Base-by-base conservation (phyloP, 257 asterid species). In the Hygrophila difformis region DNA sequence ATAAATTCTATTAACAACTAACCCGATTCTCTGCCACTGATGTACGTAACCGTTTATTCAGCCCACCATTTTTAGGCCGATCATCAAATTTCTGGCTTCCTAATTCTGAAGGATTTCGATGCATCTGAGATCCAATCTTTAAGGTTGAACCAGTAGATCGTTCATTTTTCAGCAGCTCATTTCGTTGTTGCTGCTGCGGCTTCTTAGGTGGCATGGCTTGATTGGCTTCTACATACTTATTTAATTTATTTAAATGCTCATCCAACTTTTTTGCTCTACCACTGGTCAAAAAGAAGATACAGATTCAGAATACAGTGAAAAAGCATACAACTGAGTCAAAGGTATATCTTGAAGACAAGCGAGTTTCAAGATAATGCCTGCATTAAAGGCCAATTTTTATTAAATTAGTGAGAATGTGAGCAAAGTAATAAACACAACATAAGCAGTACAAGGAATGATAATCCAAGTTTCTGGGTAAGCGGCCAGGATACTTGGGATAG, bases 21-120 rank as follows among this genome's bases (percentile, higher is more conserved):
- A 91, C 99, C 99, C 94, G 93, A 51, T 67, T 70, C 53, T 87
- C 99, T 31, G 87, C 80, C 41, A 82, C 66, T 49, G 99, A 76
- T 63, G 99, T 80, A 40, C 99, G 95, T 18, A 70, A 62, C 38
- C 99, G 95, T 76, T 78, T 91, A 65, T 64, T 86, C 59, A 83
- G 70, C 63, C 66, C 63, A 53, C 39, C 79, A 69, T 79, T 87
- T 73, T 83, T 91, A 40, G 97, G 70, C 50, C 93, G 81, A 31
- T 87, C 95, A 60, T 83, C 97, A 22, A 68, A 56, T 65, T 78
- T 91, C 60, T 62, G 91, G 62, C 59, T 65, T 40, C 72, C 74
- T 44, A 63, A 26, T 13, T 87, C 97, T 12, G 82, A 61, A 50
- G 93, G 58, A 60, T 65, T 84, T 35, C 94, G 82, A 49, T 70